Base-by-base conservation (phyloP, 306 rosid species). In the Quercus gilva region DNA sequence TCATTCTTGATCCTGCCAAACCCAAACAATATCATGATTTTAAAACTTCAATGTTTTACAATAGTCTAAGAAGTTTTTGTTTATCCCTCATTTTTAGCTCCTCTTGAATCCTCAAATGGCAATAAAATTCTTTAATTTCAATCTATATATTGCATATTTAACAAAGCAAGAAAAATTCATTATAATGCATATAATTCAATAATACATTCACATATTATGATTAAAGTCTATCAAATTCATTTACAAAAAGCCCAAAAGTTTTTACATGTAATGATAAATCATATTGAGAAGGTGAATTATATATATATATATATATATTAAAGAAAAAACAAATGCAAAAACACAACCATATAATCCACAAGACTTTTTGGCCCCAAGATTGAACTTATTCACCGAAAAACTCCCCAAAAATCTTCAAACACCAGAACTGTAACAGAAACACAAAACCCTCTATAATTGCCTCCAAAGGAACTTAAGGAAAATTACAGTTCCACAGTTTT, bases 1-100 rank as follows among this genome's bases (percentile, higher is more conserved):
- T 95, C 99, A 67, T 81, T 89, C 85, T 95, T 95, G 81, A 90
- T 95, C 89, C 98, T 95, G 82, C 52, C 25, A 67, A 67, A 67
- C 71, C 25, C 18, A 19, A 33, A 19, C 6, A 13, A 49, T 49
- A 49, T 49, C 15, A 25, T 61, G 2, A 61, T 19, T 35, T 67
- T 33, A 33, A 67, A 67, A 33, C 12, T 19, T 67, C 51, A 18
- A 67, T 28, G 14, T 67, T 20, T 33, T 67, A 67, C 49, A 67
- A 7, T 31, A 19, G 26, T 33, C 25, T 18, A 2, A 3, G 12
- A 7, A 29, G 49, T 8, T 8, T 65, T 18, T 33, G 14, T 28
- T 17, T 67, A 67, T 49, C 51, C 71, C 52, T 67, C 15, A 18
- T 35, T 35, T 19, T 19, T 67, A 2, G 49, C 71, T 67, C 37